phyloP scores from a whole-genome alignment of 2,329 filamentous ascomycete genomes.

The Penicillium thymicola region DNA sequence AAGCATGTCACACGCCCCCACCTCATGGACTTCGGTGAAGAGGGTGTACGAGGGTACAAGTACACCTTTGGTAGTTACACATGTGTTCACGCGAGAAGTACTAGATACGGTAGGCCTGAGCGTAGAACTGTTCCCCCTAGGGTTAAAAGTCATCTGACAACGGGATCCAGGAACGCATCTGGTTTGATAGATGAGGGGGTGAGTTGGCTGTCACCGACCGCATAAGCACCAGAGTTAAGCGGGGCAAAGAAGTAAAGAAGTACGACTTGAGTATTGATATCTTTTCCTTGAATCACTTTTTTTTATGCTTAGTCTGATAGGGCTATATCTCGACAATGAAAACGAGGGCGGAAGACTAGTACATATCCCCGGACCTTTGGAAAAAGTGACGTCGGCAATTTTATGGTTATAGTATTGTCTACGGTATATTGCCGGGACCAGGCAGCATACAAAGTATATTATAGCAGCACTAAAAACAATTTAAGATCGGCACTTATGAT shows the following conservation, averaged over 20 bases:
- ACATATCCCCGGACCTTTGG: constrained; percentile 9
- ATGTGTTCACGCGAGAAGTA: neutral
- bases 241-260: neutral
- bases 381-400: constrained; percentile 19
- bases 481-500: constrained; percentile 25
- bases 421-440: neutral
- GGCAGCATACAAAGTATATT: neutral
- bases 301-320: neutral
- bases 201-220: constrained; percentile 1
- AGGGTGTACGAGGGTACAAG: neutral
- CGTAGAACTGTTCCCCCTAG: neutral
- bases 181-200: constrained; percentile 14
- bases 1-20: constrained; percentile 3
- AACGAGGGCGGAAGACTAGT: constrained; percentile 3
- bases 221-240: constrained; percentile 1
- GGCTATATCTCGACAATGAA: neutral
- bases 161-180: constrained; percentile 29
- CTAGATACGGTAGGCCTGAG: constrained; percentile 14
- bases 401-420: neutral
- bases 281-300: neutral
- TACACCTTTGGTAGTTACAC: neutral
- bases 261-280: neutral
- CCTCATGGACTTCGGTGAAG: constrained; percentile 1
- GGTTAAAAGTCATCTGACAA: constrained; percentile 14
- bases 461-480: too few relatives aligned